Evolutionary conservation across 2,329 filamentous ascomycete species (phyloP).

Genomic region (Fusarium globosum): DNA sequence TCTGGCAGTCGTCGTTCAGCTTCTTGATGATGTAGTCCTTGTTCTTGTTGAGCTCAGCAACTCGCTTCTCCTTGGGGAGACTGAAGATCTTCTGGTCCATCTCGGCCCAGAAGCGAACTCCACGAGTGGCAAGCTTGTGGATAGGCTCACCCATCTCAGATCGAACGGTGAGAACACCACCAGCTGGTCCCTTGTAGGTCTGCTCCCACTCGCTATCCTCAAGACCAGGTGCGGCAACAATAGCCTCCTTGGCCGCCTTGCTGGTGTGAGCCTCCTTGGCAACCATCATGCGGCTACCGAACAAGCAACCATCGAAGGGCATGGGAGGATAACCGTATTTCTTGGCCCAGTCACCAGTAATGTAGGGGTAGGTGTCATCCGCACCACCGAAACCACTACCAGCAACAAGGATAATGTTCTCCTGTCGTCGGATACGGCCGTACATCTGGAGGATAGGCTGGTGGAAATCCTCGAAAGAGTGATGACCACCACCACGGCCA

Average conservation of each 20-base stretch:
- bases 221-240: slow-evolving; percentile 85
- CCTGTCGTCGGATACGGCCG: slow-evolving; percentile 82
- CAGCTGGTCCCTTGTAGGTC: slow-evolving; percentile 90
- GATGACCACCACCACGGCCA: slow-evolving; percentile 91
- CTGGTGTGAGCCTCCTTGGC: slow-evolving; percentile 93
- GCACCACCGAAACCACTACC: slow-evolving; percentile 92
- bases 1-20: slow-evolving; percentile 95
- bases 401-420: slow-evolving; percentile 89
- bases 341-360: slow-evolving; percentile 89
- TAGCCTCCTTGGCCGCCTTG: slow-evolving; percentile 87
- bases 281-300: slow-evolving; percentile 94
- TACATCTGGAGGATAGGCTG: slow-evolving; percentile 93
- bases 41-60: slow-evolving; percentile 88
- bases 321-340: slow-evolving; percentile 89
- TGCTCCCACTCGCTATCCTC: slow-evolving; percentile 89
- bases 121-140: slow-evolving; percentile 96
- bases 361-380: slow-evolving; percentile 91
- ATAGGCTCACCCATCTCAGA: slow-evolving; percentile 99
- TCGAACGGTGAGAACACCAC: slow-evolving; percentile 94
- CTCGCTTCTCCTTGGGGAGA: slow-evolving; percentile 92
- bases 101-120: slow-evolving; percentile 96
- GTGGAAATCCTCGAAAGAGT: slow-evolving; percentile 96
- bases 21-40: slow-evolving; percentile 94
- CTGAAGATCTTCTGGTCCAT: slow-evolving; percentile 99
- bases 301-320: slow-evolving; percentile 93